Base-by-base conservation (phyloP, 768 basidiomycete species). In the Tylopilus felleus region DNA sequence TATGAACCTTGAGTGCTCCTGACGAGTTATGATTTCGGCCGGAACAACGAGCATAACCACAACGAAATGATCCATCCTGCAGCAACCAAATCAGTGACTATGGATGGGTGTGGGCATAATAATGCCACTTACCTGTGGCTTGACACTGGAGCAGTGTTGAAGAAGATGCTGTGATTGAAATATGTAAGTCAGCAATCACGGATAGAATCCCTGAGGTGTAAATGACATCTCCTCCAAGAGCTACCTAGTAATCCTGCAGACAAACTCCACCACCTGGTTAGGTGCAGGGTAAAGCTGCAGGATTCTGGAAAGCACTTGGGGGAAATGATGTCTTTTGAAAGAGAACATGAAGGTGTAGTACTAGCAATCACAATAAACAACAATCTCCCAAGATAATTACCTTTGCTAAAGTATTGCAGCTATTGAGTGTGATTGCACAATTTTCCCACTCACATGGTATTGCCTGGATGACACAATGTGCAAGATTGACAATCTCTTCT, bases 361-460 rank as follows among this genome's bases (percentile, higher is more conserved):
- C 43, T 45, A 65, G 40, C 47, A 52, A 39, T 13, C 16, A 51
- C 39, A 47, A 14, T 38, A 46, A 57, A 49, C 35, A 48, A 53
- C 39, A 40, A 43, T 14, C 23, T 38, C 4, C 51, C 33, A 57
- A 44, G 21, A 45, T 42, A 65, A 43, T 70, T 35, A 70, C 68
- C 68, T 70, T 70, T 47, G 55, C 52, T 44, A 70, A 53, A 56
- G 58, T 59, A 21, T 65, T 21, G 60, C 66, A 71, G 45, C 68
- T 63, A 45, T 70, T 70, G 21, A 70, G 61, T 49, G 44, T 51
- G n/a, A 59, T 45, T 25, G 53, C 33, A 47, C 69, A 70, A 13
- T 45, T 60, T 19, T 63, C 63, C 69, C 69, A 70, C 10, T 70
- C 69, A 57, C 69, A 70, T 8, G 53, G 66, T 38, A 65, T 57